Base-by-base conservation (phyloP, 352 stramenopile genomes). In the Phytophthora hybrid region DNA sequence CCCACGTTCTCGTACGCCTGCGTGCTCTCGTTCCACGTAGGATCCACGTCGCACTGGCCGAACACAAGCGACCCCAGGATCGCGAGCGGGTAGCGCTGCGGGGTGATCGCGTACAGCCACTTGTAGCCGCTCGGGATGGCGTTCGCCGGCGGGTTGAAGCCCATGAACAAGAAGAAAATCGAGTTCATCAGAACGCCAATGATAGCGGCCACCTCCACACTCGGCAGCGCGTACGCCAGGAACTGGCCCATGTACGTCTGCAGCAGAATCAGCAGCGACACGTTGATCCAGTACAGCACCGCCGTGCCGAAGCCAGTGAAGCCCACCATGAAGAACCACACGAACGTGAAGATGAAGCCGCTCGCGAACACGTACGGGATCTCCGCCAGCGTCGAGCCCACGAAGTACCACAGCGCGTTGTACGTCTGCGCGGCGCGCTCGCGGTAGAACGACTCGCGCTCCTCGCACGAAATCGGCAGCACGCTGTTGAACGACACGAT, bases 91-190 rank as follows among this genome's bases (percentile, higher is more conserved):
- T 81, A 83, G n/a, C 64, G 57, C 32, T 69, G 70, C 8, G 77
- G 77, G 5, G 63, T 81, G 57, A 84, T 82, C 0, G 49, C 55
- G 63, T 80, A 80, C 54, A 84, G 31, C 71, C 71, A 82, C 16
- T 67, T 49, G 59, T 68, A 74, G 53, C 63, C 67, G 19, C 41
- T 52, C 29, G 78, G 78, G 34, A 85, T 82, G 23, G 54, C 26
- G 19, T 66, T 69, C 10, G 69, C 71, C 29, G 70, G 74, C 39
- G 76, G 76, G 37, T 77, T 79, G 60, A 75, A 79, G 18, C 73
- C 76, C 59, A 82, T 71, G 44, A 74, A 74, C 53, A 69, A 19
- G 29, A 74, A 69, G 53, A 69, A 74, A 29, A 74, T 74, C 19
- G 67, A 74, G 54, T 74, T 74, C 41, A 69, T 61, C n/a, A 74